These are phyloP conservation scores for Vitis rotundifolia DNA, from an alignment of 164 flowering plant species.

Conservation along the genomic window DNA sequence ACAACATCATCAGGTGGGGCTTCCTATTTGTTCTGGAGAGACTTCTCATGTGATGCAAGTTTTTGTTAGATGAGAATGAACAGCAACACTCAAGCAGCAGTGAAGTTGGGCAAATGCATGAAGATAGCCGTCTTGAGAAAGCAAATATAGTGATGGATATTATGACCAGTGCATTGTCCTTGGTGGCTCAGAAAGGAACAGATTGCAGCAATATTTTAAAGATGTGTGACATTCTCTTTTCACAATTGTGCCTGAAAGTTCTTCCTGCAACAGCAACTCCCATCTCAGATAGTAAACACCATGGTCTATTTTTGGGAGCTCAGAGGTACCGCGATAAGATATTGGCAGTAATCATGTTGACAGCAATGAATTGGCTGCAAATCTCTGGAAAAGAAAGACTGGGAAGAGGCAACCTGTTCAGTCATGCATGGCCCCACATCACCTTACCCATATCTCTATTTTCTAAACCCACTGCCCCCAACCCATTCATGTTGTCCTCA, in stretches of 20 bases:
- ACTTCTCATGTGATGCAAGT: conserved; percentile 83
- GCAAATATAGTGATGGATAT: conserved; percentile 92
- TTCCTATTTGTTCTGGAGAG: conserved; percentile 88
- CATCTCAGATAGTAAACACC: conserved; percentile 36
- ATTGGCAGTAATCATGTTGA: too few relatives aligned
- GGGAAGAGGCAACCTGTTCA: too few relatives aligned
- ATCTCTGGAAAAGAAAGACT: too few relatives aligned
- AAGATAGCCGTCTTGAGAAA: conserved; percentile 65
- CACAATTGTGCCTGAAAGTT: conserved; percentile 88
- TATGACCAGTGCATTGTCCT: conserved; percentile 81
- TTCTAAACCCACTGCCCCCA: too few relatives aligned
- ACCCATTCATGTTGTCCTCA: too few relatives aligned
- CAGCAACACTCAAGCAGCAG: conserved; percentile 37
- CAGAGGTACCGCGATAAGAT: too few relatives aligned
- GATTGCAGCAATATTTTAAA: conserved; percentile 87
- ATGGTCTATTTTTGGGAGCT: conserved; percentile 25
- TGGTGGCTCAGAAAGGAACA: conserved; percentile 87
- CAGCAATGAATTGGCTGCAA: too few relatives aligned
- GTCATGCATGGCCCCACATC: too few relatives aligned
- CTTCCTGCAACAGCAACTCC: conserved; percentile 37
- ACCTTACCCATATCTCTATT: too few relatives aligned
- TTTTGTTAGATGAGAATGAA: conserved; percentile 77
- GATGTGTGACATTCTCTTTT: conserved; percentile 97
- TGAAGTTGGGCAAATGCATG: conserved; percentile 24
- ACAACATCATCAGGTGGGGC: conserved; percentile 77